phyloP scores from a whole-genome alignment of 1,284 basidiomycete genomes.

The Puccinia polysora region DNA sequence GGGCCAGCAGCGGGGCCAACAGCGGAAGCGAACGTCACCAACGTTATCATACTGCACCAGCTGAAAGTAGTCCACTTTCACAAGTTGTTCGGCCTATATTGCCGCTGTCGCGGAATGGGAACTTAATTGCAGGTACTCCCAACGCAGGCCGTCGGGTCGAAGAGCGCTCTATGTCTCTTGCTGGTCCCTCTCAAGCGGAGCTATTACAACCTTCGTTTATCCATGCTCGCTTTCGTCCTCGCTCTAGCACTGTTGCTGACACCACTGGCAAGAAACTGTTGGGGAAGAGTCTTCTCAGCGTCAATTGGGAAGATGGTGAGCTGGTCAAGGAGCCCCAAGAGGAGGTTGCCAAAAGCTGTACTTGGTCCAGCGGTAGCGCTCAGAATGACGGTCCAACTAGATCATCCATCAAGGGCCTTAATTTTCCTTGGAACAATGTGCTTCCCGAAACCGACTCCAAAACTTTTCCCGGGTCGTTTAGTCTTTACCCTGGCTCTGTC shows the following conservation, averaged over 20 bases:
- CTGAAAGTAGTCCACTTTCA: slow-evolving; percentile 25
- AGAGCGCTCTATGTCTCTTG: slow-evolving; percentile 7
- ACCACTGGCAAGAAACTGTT: neutral
- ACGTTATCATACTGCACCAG: slow-evolving; percentile 38
- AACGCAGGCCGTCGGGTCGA: slow-evolving; percentile 2
- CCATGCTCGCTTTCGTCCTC: slow-evolving; percentile 21
- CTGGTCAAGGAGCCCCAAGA: slow-evolving; percentile 2
- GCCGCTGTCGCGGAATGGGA: neutral
- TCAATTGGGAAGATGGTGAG: slow-evolving; percentile 23
- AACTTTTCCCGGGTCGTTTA: neutral
- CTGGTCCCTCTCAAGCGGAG: slow-evolving; percentile 2
- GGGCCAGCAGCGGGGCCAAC: neutral
- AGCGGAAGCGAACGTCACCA: slow-evolving; percentile 25
- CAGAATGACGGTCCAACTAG: neutral
- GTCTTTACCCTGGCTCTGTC: neutral
- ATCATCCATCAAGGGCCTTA: neutral
- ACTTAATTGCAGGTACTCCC: neutral
- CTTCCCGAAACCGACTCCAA: neutral
- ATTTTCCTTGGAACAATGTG: neutral
- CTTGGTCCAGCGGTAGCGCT: neutral
- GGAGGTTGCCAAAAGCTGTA: neutral
- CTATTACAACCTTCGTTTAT: slow-evolving; percentile 3
- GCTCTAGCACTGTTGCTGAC: slow-evolving; percentile 39
- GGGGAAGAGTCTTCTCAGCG: slow-evolving; percentile 7
- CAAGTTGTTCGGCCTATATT: neutral